Evolutionary conservation across 768 basidiomycete species (phyloP).

Genomic region (Leccinum broughii): DNA sequence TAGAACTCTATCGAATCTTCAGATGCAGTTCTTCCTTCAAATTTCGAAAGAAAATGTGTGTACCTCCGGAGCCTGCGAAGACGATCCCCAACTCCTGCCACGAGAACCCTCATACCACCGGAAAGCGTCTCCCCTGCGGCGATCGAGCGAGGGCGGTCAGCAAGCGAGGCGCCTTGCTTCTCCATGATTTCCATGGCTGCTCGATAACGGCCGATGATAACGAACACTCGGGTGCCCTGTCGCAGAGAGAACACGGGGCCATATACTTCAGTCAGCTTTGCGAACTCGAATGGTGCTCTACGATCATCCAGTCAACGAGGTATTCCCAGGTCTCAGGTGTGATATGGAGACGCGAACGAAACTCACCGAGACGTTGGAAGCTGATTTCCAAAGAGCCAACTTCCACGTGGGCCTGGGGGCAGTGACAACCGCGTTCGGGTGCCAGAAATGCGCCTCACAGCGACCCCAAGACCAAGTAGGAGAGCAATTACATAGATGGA

Average conservation of each 20-base stretch:
- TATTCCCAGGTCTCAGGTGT: background rate
- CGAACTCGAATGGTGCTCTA: constrained; percentile 36
- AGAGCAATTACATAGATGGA: background rate
- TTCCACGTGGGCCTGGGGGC: constrained; percentile 17
- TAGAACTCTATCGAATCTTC: constrained; percentile 27
- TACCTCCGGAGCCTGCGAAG: constrained; percentile 33
- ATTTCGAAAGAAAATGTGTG: background rate
- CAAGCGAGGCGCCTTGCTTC: constrained; percentile 37
- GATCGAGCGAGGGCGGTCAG: constrained; percentile 38
- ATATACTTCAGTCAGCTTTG: constrained; percentile 58
- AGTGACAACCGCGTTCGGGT: constrained; percentile 6
- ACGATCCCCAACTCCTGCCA: constrained; percentile 29
- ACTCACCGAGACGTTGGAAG: constrained; percentile 12
- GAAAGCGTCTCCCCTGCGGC: constrained; percentile 37
- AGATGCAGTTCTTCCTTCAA: background rate
- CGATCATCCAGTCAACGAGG: background rate
- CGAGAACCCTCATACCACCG: constrained; percentile 34
- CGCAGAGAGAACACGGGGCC: constrained; percentile 59
- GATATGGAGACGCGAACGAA: background rate
- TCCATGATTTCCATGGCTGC: constrained; percentile 43
- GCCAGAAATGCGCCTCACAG: background rate
- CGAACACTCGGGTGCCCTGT: constrained; percentile 37
- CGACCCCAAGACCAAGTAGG: constrained; percentile 1
- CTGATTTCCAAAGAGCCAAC: constrained; percentile 18
- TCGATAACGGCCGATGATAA: constrained; percentile 28